Base-by-base conservation (phyloP, 495 filamentous ascomycete species). In the Penicillium parvum region DNA sequence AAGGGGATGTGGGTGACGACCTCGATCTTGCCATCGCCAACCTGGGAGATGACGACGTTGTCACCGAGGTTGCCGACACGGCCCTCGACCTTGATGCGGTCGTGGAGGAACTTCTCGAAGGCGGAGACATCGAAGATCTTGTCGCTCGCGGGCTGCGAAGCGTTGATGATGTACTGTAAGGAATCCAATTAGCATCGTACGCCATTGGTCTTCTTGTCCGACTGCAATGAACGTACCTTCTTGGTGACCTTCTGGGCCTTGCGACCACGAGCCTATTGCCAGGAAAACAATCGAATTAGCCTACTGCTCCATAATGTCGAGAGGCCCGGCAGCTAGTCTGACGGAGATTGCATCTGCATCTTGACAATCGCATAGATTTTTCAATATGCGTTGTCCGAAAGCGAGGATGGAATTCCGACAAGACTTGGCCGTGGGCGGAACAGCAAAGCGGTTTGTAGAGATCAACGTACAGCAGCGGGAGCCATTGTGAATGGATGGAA, bases 21-120 rank as follows among this genome's bases (percentile, higher is more conserved):
- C 81, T 97, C 90, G 69, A 98, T 81, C 83, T 96, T 96, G 66
- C 90, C 91, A 57, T 96, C 92, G 57, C 85, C 88, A 52, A 76
- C 63, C 79, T 95, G 85, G 60, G 81, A 83, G 81, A 98, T 96
- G 63, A 79, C 74, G 62, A 98, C 83, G 61, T 73, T 80, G 66
- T 98, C 94, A 63, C 94, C 92, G 58, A 98, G 87, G 83, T 98
- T 97, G 51, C 90, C 90, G 58, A 89, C 86, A 63, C 90, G 90
- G 79, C 89, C 89, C 43, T 96, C 94, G 61, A 97, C 88, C 85
- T 98, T 98, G 84, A 98, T 95, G 74, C 86, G 88, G 75, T 98
- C 94, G 77, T 96, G 90, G 40, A 98, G 85, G 85, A 98, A 78
- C 82, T 97, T 97, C 80, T 96, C 90, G 75, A 97, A 98, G 58